A percentile compares a stretch with the other conserved stretches of the same genome.
phyloP scores from a whole-genome alignment of 352 stramenopile genomes.

The Phytophthora pini region DNA sequence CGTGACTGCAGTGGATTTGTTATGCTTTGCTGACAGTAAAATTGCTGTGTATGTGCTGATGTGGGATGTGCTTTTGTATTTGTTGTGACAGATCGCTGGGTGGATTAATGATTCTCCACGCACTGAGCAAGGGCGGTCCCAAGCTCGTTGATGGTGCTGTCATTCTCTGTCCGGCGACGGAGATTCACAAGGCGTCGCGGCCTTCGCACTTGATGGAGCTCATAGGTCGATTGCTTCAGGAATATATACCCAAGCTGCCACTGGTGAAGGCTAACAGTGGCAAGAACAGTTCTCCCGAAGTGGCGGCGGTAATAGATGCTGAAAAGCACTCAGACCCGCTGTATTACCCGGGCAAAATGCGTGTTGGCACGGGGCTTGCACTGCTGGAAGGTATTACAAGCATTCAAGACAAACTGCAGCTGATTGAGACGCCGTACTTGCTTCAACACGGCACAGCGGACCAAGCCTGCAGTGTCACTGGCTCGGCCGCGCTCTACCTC shows the following conservation, averaged over 20 bases:
- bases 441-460: conserved; percentile 79
- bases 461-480: conserved; percentile 71
- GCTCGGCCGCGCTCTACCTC: conserved; percentile 61
- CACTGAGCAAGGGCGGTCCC: conserved; percentile 53
- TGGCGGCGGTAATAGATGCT: conserved; percentile 58
- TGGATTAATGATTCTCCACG: conserved; percentile 67
- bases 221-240: conserved; percentile 60
- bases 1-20: conserved; percentile 14
- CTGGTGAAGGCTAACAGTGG: conserved; percentile 61
- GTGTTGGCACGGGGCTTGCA: conserved; percentile 75
- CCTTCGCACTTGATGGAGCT: conserved; percentile 53
- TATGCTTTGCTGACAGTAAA: background rate
- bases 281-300: conserved; percentile 68
- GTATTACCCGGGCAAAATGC: conserved; percentile 78
- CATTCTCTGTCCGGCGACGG: conserved; percentile 70
- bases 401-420: conserved; percentile 62
- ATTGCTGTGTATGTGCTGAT: conserved; percentile 14
- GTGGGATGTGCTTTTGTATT: background rate
- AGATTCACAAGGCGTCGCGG: conserved; percentile 67
- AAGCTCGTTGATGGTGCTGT: conserved; percentile 73
- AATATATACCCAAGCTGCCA: conserved; percentile 70
- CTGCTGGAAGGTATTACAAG: conserved; percentile 65
- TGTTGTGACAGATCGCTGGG: conserved; percentile 64
- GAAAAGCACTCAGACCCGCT: conserved; percentile 68
- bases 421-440: conserved; percentile 77